These are phyloP conservation scores for Erysiphe pulchra DNA, from an alignment of 2,329 filamentous ascomycete species.

Conservation along the genomic window DNA sequence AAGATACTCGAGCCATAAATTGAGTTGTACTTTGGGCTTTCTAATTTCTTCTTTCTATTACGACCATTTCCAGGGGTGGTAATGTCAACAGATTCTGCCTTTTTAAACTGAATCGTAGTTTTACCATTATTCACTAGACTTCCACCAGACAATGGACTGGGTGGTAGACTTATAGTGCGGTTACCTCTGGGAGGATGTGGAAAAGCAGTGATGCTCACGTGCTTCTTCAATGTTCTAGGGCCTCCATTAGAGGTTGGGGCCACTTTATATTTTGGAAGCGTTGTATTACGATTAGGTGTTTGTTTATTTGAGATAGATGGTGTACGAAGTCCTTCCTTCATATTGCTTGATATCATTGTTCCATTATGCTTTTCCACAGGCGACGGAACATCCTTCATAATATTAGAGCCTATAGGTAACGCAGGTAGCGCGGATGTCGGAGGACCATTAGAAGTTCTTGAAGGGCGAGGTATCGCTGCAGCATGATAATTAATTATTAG, in stretches of 20 bases:
- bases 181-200: slow-evolving; percentile 58
- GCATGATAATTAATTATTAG: slow-evolving; percentile 5
- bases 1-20: slow-evolving; percentile 40
- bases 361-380: slow-evolving; percentile 6
- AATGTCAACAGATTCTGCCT: slow-evolving; percentile 8
- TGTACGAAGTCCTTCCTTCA: slow-evolving; percentile 30
- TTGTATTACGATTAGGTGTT: slow-evolving; percentile 21
- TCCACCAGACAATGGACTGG: slow-evolving; percentile 30
- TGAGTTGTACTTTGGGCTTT: slow-evolving; percentile 12
- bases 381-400: slow-evolving; percentile 34
- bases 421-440: slow-evolving; percentile 42
- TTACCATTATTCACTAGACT: slow-evolving; percentile 3
- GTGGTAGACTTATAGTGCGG: slow-evolving; percentile 33
- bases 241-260: slow-evolving; percentile 28
- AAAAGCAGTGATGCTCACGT: slow-evolving; percentile 82
- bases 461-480: slow-evolving; percentile 21
- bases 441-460: slow-evolving; percentile 41
- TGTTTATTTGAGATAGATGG: slow-evolving; percentile 28
- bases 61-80: slow-evolving; percentile 6
- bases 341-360: slow-evolving; percentile 15
- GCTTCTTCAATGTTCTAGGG: slow-evolving; percentile 54
- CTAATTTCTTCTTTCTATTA: slow-evolving; percentile 10
- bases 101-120: slow-evolving; percentile 3
- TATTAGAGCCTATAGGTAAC: slow-evolving; percentile 41
- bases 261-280: slow-evolving; percentile 29